Evolutionary conservation across 805 yeast species (phyloP).

Genomic region (Debaryomyces prosopidis): DNA sequence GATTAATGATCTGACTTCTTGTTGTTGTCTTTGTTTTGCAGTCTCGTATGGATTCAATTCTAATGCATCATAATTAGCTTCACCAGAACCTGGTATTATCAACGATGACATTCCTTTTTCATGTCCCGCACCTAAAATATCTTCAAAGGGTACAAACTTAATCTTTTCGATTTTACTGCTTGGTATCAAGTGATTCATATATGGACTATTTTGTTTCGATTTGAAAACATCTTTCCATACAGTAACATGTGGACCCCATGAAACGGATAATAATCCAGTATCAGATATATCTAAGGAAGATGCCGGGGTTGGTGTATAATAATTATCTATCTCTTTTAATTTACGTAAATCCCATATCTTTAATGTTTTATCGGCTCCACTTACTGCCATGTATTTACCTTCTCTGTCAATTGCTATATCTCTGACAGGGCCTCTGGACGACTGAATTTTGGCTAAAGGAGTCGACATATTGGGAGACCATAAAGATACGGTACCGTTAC

Average conservation of each 20-base stretch:
- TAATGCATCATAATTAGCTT: conserved; percentile 93
- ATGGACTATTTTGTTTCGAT: conserved; percentile 75
- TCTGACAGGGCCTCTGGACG: conserved; percentile 84
- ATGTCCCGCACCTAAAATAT: conserved; percentile 90
- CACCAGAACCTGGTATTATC: conserved; percentile 96
- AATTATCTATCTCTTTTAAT: conserved; percentile 72
- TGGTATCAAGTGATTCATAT: conserved; percentile 86
- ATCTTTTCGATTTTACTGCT: conserved; percentile 70
- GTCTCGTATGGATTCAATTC: conserved; percentile 93
- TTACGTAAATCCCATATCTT: conserved; percentile 94
- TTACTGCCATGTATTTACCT: conserved; percentile 91
- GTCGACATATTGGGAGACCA: conserved; percentile 92
- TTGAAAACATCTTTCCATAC: conserved; percentile 87
- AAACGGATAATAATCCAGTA: conserved; percentile 81
- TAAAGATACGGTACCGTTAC: conserved; percentile 86
- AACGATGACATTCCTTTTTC: conserved; percentile 76
- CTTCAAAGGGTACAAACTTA: conserved; percentile 91
- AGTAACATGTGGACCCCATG: conserved; percentile 95
- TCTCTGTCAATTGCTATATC: conserved; percentile 85
- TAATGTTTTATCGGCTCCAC: conserved; percentile 80
- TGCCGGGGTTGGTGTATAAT: conserved; percentile 82
- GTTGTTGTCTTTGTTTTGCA: conserved; percentile 88
- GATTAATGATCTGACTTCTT: conserved; percentile 80
- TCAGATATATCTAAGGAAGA: conserved; percentile 79
- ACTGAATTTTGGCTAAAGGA: conserved; percentile 79